A percentile compares a stretch with the other conserved stretches of the same genome.
Evolutionary conservation across 768 basidiomycete species (phyloP).

Genomic region (Roridomyces roridus): DNA sequence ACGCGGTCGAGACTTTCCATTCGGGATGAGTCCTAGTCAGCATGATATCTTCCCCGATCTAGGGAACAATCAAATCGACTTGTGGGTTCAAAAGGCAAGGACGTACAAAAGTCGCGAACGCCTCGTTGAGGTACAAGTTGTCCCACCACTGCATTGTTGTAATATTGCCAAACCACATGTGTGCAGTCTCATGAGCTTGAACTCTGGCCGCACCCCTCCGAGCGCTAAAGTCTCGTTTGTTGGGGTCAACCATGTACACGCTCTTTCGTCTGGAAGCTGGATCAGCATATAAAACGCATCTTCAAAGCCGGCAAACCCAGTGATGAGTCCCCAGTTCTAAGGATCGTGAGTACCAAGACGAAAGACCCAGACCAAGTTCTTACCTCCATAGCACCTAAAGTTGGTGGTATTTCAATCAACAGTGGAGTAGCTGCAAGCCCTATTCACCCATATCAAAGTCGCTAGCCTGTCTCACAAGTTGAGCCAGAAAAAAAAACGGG

Average conservation of each 20-base stretch:
- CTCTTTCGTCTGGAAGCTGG: slow-evolving; percentile 60
- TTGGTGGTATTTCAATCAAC: slow-evolving; percentile 1
- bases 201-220: slow-evolving; percentile 79
- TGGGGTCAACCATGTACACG: slow-evolving; percentile 78
- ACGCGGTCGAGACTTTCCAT: slow-evolving; percentile 83
- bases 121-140: slow-evolving; percentile 83
- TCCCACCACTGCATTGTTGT: slow-evolving; percentile 91
- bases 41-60: slow-evolving; percentile 90
- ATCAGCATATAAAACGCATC: too few relatives aligned
- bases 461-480: slow-evolving; percentile 50
- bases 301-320: slow-evolving; percentile 40
- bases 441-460: slow-evolving; percentile 84
- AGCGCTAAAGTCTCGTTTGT: slow-evolving; percentile 69
- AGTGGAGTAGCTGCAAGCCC: background rate
- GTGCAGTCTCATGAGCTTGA: slow-evolving; percentile 87
- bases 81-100: background rate
- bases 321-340: slow-evolving; percentile 88
- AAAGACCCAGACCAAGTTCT: background rate
- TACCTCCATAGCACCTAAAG: slow-evolving; percentile 77
- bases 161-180: slow-evolving; percentile 93
- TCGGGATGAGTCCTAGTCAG: slow-evolving; percentile 81
- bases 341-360: background rate
- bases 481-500: background rate
- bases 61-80: background rate
- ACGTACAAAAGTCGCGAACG: slow-evolving; percentile 82